Base-by-base conservation (phyloP, 2,329 filamentous ascomycete species). In the Fusarium algeriense region DNA sequence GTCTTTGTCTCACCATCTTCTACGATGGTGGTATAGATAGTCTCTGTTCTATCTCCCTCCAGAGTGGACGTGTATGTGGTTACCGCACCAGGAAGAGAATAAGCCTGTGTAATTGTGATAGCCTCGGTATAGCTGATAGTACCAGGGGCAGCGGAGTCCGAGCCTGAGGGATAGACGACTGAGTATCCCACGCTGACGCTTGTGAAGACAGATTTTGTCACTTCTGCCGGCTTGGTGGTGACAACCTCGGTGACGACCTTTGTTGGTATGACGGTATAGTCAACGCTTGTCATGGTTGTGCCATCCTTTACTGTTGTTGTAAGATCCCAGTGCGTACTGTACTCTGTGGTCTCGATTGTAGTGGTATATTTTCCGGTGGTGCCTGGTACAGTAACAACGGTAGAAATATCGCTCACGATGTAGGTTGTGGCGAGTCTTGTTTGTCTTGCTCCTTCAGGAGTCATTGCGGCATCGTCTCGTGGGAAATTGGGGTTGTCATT, bases 291-390 rank as follows among this genome's bases (percentile, higher is more conserved):
- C 5, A 48, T 28, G 1, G 64, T 73, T 10, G 44, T 32, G 5
- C 60, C 52, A 15, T 67, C 62, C 40, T 67, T 38, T 15, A 75
- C 60, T 5, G 56, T 65, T 13, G 71, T 70, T 12, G 65, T 64
- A 32, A 63, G 30, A 19, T 45, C 52, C 63, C 46, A 43, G 28
- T 64, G 50, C 5, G 71, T 74, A 5, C 44, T 58, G 19, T 67
- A 70, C 7, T 45, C 46, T 11, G 73, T 75, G 6, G 62, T 70
- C 10, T 63, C 48, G 32, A 75, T 46, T 20, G 41, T 58, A 13
- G 60, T 71, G 26, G 70, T 73, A 19, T 65, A 75, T 46, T 69
- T 73, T 28, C 70, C 70, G 8, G 73, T 75, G 3, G 73, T 75
- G 6, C 70, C 73, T 32, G 73, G 70, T 13, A 71, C 60, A 23